Conservation (phyloP, 495 filamentous ascomycete species). For the Baudoinia panamericana region DNA sequence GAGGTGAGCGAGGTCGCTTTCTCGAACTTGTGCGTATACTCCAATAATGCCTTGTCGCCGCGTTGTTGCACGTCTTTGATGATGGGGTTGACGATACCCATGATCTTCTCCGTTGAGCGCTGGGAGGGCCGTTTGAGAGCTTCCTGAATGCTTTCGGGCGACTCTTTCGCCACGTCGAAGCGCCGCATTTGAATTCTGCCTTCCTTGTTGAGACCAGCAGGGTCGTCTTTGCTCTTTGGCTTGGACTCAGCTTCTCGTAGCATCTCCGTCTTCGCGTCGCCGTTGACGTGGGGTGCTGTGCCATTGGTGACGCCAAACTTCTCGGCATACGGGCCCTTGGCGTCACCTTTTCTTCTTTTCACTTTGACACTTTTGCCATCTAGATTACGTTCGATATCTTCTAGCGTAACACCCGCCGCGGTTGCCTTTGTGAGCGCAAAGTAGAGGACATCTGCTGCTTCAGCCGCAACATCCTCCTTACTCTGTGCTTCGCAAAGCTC, state of each 20-base stretch:
- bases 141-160: constrained; percentile 47
- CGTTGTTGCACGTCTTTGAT: constrained; percentile 66
- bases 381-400: constrained; percentile 80
- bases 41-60: constrained; percentile 76
- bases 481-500: constrained; percentile 78
- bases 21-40: constrained; percentile 94
- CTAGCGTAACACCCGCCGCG: constrained; percentile 64
- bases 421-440: constrained; percentile 86
- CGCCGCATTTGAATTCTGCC: constrained; percentile 72
- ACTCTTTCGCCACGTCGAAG: constrained; percentile 50
- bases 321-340: constrained; percentile 77
- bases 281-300: constrained; percentile 6
- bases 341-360: constrained; percentile 79
- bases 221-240: constrained; percentile 31
- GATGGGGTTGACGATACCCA: constrained; percentile 80
- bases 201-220: constrained; percentile 37
- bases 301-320: constrained; percentile 53
- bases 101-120: constrained; percentile 76
- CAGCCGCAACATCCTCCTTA: constrained; percentile 76
- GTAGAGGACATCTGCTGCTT: constrained; percentile 90
- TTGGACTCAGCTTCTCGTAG: constrained; percentile 33
- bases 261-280: constrained; percentile 20
- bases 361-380: constrained; percentile 92
- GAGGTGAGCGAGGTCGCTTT: constrained; percentile 81
- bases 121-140: constrained; percentile 81